Evolutionary conservation across 768 basidiomycete genomes (phyloP).

Genomic region (Tulasnella sp.): DNA sequence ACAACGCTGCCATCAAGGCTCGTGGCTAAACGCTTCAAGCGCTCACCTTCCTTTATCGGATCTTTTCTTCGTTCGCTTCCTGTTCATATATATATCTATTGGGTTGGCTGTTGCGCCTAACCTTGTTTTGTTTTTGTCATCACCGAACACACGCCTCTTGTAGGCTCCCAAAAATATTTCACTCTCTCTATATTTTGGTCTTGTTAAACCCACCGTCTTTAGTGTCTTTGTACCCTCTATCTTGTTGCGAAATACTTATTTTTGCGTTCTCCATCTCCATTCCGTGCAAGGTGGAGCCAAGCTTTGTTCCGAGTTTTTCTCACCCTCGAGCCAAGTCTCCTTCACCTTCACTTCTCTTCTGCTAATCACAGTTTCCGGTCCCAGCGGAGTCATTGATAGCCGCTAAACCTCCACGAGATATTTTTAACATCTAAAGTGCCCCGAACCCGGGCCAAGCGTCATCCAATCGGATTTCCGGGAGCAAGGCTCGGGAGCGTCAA

Average conservation of each 20-base stretch:
- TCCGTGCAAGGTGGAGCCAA: not conserved
- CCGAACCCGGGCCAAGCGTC: not conserved
- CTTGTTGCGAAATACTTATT: not conserved
- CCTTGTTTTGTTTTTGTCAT: not conserved
- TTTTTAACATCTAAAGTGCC: not conserved
- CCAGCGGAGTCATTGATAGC: not conserved
- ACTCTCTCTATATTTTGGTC: not conserved
- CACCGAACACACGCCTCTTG: not conserved
- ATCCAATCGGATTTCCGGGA: not conserved
- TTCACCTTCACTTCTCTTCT: not conserved
- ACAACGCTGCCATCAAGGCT: conserved; percentile 36
- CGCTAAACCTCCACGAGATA: not conserved
- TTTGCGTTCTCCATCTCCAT: not conserved
- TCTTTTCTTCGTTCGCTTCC: not conserved
- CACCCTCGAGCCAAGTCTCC: not conserved
- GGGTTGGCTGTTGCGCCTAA: not conserved
- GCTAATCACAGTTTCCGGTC: not conserved
- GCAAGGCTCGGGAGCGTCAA: not conserved
- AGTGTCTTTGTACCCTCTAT: not conserved
- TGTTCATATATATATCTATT: not conserved
- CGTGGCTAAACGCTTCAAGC: conserved; percentile 20
- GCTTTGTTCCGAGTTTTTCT: not conserved
- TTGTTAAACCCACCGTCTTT: not conserved
- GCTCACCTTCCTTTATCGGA: not conserved
- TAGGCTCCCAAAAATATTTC: not conserved